phyloP scores from a whole-genome alignment of 2,329 filamentous ascomycete genomes.

The Didymosphaeria variabile region DNA sequence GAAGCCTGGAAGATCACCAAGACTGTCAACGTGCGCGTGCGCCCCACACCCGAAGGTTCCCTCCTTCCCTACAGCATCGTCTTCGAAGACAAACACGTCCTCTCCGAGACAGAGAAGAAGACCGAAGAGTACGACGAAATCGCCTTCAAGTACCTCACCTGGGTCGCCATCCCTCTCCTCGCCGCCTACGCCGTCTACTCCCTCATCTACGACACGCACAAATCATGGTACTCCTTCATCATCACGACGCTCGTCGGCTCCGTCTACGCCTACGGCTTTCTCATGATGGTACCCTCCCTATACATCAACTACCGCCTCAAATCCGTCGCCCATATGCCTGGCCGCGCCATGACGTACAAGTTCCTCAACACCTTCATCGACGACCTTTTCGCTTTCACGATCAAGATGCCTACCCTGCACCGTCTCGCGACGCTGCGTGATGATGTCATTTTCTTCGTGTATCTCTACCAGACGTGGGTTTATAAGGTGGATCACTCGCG shows the following conservation, averaged over 20 bases:
- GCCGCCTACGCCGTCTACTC: constrained; percentile 91
- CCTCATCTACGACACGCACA: constrained; percentile 90
- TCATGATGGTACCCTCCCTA: constrained; percentile 97
- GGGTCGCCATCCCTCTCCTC: constrained; percentile 86
- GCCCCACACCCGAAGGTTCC: constrained; percentile 72
- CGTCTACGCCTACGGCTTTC: constrained; percentile 97
- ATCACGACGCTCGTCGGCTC: constrained; percentile 94
- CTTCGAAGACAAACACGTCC: constrained; percentile 96
- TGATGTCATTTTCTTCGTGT: constrained; percentile 98
- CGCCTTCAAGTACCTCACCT: constrained; percentile 97
- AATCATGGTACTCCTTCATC: constrained; percentile 97
- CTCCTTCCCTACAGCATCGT: constrained; percentile 79
- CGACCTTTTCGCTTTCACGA: constrained; percentile 97
- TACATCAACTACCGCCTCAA: constrained; percentile 99
- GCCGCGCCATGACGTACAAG: constrained; percentile 96
- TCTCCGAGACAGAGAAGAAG: constrained; percentile 94
- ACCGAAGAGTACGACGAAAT: constrained; percentile 98
- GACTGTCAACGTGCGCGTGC: constrained; percentile 85
- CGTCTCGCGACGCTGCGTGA: constrained; percentile 91
- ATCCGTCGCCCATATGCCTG: constrained; percentile 93
- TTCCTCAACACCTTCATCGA: constrained; percentile 99
- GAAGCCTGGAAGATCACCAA: constrained; percentile 98
- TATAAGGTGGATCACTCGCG: constrained; percentile 92
- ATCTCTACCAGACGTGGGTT: constrained; percentile 91
- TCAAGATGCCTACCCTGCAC: constrained; percentile 98